Evolutionary conservation across 805 yeast species (phyloP).

Genomic region (Ogataea chonburiensis): DNA sequence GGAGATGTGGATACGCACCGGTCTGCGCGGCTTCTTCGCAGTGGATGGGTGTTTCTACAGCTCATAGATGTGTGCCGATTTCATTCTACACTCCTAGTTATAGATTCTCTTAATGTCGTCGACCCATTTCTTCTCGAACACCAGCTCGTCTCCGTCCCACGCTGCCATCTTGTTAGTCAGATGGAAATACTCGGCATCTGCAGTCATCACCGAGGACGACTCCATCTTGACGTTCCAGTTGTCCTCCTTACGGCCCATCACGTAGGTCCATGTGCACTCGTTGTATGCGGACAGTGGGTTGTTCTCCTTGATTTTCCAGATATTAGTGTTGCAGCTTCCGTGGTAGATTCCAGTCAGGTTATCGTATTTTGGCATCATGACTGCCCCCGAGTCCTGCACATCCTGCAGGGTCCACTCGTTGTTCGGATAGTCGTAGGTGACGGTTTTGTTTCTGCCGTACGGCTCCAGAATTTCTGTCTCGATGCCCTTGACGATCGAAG

Average conservation of each 20-base stretch:
- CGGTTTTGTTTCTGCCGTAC: slow-evolving; percentile 28
- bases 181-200: slow-evolving; percentile 35
- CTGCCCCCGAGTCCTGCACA: slow-evolving; percentile 38
- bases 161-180: slow-evolving; percentile 36
- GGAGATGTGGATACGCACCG: slow-evolving; percentile 49
- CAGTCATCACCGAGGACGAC: slow-evolving; percentile 32
- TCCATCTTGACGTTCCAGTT: slow-evolving; percentile 39
- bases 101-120: slow-evolving; percentile 36
- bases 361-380: slow-evolving; percentile 34
- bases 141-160: slow-evolving; percentile 32
- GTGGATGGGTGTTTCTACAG: slow-evolving; percentile 68
- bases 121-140: slow-evolving; percentile 37
- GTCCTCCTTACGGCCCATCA: slow-evolving; percentile 41
- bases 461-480: slow-evolving; percentile 28
- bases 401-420: slow-evolving; percentile 37
- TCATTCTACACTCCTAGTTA: slow-evolving; percentile 29
- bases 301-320: slow-evolving; percentile 36
- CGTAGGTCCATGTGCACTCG: slow-evolving; percentile 40
- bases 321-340: slow-evolving; percentile 41
- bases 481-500: slow-evolving; percentile 32
- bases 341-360: slow-evolving; percentile 38
- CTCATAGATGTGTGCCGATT: background rate
- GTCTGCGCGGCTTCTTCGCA: slow-evolving; percentile 60
- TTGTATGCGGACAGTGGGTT: slow-evolving; percentile 42
- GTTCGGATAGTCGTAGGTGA: slow-evolving; percentile 34